Evolutionary conservation across 2,329 filamentous ascomycete genomes (phyloP), one percentile per base, ranked within the genome.

Genomic region (Aureobasidium lini): DNA sequence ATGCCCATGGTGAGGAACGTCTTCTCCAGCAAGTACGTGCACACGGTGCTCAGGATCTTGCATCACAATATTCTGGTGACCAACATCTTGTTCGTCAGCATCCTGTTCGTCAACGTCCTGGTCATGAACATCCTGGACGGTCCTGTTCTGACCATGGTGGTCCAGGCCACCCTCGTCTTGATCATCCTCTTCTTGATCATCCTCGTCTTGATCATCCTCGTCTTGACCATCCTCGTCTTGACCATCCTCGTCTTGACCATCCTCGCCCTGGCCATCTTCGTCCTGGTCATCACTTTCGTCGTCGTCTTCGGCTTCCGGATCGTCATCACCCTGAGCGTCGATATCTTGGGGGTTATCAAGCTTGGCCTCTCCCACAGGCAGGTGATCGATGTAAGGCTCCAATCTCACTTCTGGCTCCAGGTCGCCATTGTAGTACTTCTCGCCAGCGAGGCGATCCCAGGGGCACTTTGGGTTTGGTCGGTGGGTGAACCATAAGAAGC

Each of bases 381-480:
- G 31, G 29, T 54, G 23, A 34, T 56, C 52, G n/a, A 11, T 56
- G 18, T 36, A 46, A 6, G 54, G 43, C 15, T 40, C 54, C n/a
- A 57, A 7, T 23, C 56, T 28, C 36, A 56, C 47, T 15, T 53
- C 42, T 36, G 49, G 47, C 34, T 62, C 60, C 4, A 34, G 11
- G 11, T 47, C 10, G 7, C 49, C 42, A 6, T 62, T 34, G n/a
- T 40, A 34, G 29, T 60, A 62, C 5, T 16, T 15, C 10, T 37
- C 28, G 8, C 49, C 49, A 11, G 48, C 16, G 11, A 59, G 29
- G 7, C 60, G 60, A 48, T 62, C 60, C 7, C 49, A 43, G 11
- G 60, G 60, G 42, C 60, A 62, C n/a, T 42, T 43, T 15, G 7
- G 16, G 13, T 49, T 47, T 7, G 57, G 57, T n/a, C 47, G 31